These are phyloP conservation scores for Picea glauca DNA, from an alignment of 75 land plant genomes.

Conservation along the genomic window DNA sequence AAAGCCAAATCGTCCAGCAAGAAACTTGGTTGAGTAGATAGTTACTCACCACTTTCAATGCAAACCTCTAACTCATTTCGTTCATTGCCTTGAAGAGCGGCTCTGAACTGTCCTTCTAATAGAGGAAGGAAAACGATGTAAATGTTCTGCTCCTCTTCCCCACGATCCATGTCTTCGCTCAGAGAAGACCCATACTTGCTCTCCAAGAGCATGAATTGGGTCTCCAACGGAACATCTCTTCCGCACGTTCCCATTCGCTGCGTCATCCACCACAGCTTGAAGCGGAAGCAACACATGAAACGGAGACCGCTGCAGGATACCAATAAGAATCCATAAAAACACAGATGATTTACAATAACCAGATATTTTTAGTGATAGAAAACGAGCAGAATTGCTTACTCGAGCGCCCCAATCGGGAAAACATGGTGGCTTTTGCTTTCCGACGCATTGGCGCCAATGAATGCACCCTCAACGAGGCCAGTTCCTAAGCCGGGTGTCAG, in stretches of 20 bases:
- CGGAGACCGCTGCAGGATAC: slow-evolving; percentile 48
- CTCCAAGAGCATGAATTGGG: slow-evolving; percentile 71
- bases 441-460: slow-evolving; percentile 55
- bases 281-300: slow-evolving; percentile 79
- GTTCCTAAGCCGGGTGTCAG: slow-evolving; percentile 51
- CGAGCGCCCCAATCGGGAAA: slow-evolving; percentile 52
- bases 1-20: background rate
- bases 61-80: slow-evolving; percentile 66
- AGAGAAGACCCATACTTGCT: slow-evolving; percentile 26
- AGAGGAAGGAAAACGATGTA: slow-evolving; percentile 81
- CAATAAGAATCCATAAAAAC: background rate
- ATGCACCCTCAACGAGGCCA: slow-evolving; percentile 58
- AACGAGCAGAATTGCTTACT: slow-evolving; percentile 29
- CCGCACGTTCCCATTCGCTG: slow-evolving; percentile 79
- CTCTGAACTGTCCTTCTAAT: slow-evolving; percentile 72
- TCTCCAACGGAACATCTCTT: slow-evolving; percentile 70
- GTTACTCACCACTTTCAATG: slow-evolving; percentile 80
- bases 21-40: background rate
- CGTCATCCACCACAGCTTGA: slow-evolving; percentile 95
- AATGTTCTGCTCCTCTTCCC: slow-evolving; percentile 30
- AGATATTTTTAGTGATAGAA: too few species aligned
- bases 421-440: slow-evolving; percentile 60
- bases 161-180: slow-evolving; percentile 6
- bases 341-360: background rate
- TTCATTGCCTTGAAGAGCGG: slow-evolving; percentile 73